These are phyloP conservation scores for Diutina sp. DNA, from an alignment of 1,139 yeast genomes.

Conservation along the genomic window DNA sequence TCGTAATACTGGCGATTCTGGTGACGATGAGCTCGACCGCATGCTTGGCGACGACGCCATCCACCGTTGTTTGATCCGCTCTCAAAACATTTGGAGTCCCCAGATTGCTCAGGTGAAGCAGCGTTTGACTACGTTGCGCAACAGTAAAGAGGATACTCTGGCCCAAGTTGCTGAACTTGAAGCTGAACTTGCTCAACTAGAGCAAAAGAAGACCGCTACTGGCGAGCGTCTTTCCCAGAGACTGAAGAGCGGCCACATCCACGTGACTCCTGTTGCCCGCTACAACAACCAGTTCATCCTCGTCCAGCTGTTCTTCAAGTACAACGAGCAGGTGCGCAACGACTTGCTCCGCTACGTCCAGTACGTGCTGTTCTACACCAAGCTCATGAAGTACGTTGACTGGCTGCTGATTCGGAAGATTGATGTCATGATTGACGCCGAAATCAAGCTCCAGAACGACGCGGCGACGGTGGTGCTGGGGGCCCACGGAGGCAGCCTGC, in stretches of 20 bases:
- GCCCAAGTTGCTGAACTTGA: not conserved
- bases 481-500: not conserved
- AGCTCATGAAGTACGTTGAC: constrained; percentile 19
- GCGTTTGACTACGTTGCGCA: not conserved
- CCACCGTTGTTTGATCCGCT: not conserved
- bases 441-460: not conserved
- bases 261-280: constrained; percentile 9
- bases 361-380: constrained; percentile 20
- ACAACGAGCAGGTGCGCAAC: constrained; percentile 29
- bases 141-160: not conserved
- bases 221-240: not conserved
- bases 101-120: not conserved
- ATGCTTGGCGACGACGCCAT: not conserved
- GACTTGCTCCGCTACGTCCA: constrained; percentile 24
- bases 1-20: constrained; percentile 17
- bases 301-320: constrained; percentile 28
- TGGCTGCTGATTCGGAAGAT: constrained; percentile 26
- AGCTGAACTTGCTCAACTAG: not conserved
- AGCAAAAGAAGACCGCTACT: not conserved
- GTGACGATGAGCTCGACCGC: not conserved
- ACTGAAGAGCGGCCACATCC: not conserved
- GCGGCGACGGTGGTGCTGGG: not conserved
- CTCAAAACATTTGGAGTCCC: not conserved
- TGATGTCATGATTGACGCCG: constrained; percentile 8
- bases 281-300: constrained; percentile 30